A percentile compares a stretch with the other conserved stretches of the same genome.
Evolutionary conservation across 441 rosid species (phyloP).

Genomic region (Syzygium syzygioides): DNA sequence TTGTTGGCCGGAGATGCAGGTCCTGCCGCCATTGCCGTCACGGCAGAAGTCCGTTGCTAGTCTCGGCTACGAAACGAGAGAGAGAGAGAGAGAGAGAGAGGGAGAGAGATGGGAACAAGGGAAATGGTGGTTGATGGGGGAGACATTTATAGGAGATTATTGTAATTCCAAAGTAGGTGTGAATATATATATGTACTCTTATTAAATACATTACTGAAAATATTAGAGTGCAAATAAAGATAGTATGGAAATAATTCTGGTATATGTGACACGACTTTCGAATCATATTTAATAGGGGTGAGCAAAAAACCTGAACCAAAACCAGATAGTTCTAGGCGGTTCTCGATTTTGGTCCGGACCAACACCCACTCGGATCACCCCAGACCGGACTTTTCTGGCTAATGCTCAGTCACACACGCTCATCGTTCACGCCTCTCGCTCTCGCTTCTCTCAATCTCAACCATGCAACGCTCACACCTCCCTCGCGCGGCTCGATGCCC

Average conservation of each 20-base stretch:
- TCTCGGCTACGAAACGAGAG: background rate
- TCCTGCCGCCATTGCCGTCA: constrained; percentile 15
- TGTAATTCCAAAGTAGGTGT: background rate
- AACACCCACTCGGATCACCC: background rate
- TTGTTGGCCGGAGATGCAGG: constrained; percentile 19
- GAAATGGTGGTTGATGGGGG: background rate
- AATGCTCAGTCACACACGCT: background rate
- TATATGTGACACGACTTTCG: background rate
- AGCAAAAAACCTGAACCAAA: accelerated
- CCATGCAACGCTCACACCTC: background rate
- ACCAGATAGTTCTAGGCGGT: accelerated
- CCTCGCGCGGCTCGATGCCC: background rate
- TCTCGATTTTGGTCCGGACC: accelerated
- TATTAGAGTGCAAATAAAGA: background rate
- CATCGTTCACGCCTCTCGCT: background rate
- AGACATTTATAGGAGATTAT: background rate
- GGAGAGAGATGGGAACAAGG: background rate
- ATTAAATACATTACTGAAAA: background rate
- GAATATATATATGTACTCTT: background rate
- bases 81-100: background rate
- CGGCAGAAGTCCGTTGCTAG: background rate
- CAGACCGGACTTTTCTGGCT: background rate
- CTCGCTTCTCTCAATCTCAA: background rate
- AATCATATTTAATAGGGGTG: accelerated
- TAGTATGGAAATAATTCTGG: background rate